Evolutionary conservation across 495 filamentous ascomycete species (phyloP).

Genomic region (Hypoxylon crocopeplum): DNA sequence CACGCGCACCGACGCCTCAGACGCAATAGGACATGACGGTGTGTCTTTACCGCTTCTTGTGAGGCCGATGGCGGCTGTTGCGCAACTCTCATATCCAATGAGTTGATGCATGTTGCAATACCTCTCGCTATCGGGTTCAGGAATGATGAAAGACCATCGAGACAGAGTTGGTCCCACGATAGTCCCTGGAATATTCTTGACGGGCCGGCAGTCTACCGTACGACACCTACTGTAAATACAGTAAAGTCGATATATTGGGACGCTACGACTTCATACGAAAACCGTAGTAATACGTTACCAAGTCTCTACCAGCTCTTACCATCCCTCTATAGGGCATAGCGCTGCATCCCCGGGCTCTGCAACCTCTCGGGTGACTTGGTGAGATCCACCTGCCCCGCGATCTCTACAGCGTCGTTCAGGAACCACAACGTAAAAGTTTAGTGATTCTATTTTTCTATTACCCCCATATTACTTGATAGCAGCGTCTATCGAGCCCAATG

Average conservation of each 20-base stretch:
- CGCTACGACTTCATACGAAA: slow-evolving; percentile 2
- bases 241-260: background rate
- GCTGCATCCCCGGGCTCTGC: slow-evolving; percentile 29
- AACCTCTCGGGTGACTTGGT: slow-evolving; percentile 36
- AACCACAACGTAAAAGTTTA: slow-evolving; percentile 36
- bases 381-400: slow-evolving; percentile 35
- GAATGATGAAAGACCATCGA: slow-evolving; percentile 29
- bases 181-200: slow-evolving; percentile 27
- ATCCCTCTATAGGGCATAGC: slow-evolving; percentile 22
- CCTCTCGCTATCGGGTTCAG: slow-evolving; percentile 27
- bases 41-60: slow-evolving; percentile 25
- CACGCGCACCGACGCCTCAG: background rate
- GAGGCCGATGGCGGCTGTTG: slow-evolving; percentile 20
- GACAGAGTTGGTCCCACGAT: slow-evolving; percentile 21
- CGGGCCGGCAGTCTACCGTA: no score
- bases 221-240: no score
- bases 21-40: slow-evolving; percentile 6
- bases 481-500: slow-evolving; percentile 35
- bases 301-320: background rate
- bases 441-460: slow-evolving; percentile 41
- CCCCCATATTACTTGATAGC: slow-evolving; percentile 47
- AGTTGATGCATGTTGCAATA: slow-evolving; percentile 32
- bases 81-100: slow-evolving; percentile 24
- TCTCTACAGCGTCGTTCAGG: slow-evolving; percentile 30
- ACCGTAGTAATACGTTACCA: slow-evolving; percentile 13